phyloP scores from a whole-genome alignment of 805 yeast genomes.

The Metschnikowia proteae region DNA sequence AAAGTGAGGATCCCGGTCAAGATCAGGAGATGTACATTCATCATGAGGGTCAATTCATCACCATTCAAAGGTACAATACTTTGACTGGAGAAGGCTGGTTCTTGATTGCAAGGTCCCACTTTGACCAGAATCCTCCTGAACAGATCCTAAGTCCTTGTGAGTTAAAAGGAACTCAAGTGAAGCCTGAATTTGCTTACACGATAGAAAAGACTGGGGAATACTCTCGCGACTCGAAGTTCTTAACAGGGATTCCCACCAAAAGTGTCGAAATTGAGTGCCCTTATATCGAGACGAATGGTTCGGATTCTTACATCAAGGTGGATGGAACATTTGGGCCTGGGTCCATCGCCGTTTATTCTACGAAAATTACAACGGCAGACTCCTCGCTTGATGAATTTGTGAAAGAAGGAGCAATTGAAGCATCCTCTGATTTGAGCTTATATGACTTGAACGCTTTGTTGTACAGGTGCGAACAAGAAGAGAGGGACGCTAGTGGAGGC shows the following conservation, averaged over 20 bases:
- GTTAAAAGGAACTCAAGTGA: constrained; percentile 57
- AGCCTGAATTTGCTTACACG: constrained; percentile 55
- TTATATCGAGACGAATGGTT: constrained; percentile 40
- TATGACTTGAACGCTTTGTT: constrained; percentile 72
- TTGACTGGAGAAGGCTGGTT: constrained; percentile 86
- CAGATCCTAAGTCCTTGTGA: constrained; percentile 57
- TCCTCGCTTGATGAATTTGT: constrained; percentile 59
- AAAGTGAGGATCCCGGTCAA: constrained; percentile 50
- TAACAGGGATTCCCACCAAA: constrained; percentile 66
- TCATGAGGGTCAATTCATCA: constrained; percentile 88
- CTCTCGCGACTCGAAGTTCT: constrained; percentile 32
- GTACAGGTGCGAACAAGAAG: constrained; percentile 83
- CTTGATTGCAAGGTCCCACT: constrained; percentile 82
- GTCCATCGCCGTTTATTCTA: constrained; percentile 78
- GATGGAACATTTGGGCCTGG: constrained; percentile 79
- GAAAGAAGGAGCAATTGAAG: constrained; percentile 73
- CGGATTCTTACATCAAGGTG: constrained; percentile 51
- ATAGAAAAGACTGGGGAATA: constrained; percentile 52
- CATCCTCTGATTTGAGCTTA: constrained; percentile 57
- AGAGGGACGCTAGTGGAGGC: constrained; percentile 74
- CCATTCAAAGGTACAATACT: constrained; percentile 82
- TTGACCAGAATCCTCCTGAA: constrained; percentile 39
- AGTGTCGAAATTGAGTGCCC: constrained; percentile 53
- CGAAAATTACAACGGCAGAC: constrained; percentile 65
- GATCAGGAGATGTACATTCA: constrained; percentile 89